Evolutionary conservation across 1,284 basidiomycete genomes (phyloP).

Genomic region (Hortiboletus rubellus): DNA sequence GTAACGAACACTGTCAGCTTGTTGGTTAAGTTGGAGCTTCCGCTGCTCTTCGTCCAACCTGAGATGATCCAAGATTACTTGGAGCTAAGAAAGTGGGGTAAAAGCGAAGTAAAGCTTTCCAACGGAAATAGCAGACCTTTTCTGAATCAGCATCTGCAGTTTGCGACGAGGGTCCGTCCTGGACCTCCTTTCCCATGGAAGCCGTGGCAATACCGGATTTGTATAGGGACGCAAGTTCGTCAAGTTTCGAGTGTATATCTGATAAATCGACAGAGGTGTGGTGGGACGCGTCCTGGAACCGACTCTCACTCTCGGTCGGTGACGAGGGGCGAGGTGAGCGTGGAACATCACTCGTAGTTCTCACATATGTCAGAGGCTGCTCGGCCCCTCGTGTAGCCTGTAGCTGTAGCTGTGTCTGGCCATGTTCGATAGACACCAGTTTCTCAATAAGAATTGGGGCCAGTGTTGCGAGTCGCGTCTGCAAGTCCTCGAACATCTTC

Average conservation of each 20-base stretch:
- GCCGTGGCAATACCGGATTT: conserved; percentile 9
- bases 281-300: neutral
- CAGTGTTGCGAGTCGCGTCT: conserved; percentile 17
- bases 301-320: neutral
- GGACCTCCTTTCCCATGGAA: conserved; percentile 3
- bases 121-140: conserved; percentile 20
- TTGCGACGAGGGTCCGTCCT: neutral
- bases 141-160: conserved; percentile 16
- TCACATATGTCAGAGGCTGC: neutral
- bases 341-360: conserved; percentile 7
- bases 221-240: conserved; percentile 28
- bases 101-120: neutral
- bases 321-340: conserved; percentile 1
- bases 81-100: conserved; percentile 34
- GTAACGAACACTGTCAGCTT: conserved; percentile 71
- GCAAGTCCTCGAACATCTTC: conserved; percentile 29
- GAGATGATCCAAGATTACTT: conserved; percentile 47
- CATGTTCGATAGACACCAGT: conserved; percentile 28
- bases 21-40: conserved; percentile 54
- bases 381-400: conserved; percentile 10
- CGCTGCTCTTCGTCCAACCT: conserved; percentile 49
- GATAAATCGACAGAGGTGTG: conserved; percentile 16
- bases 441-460: conserved; percentile 29
- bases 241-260: conserved; percentile 30
- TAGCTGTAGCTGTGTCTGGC: conserved; percentile 19